phyloP scores from a whole-genome alignment of 78 protist species.

The Dictyostelium citrinum region DNA sequence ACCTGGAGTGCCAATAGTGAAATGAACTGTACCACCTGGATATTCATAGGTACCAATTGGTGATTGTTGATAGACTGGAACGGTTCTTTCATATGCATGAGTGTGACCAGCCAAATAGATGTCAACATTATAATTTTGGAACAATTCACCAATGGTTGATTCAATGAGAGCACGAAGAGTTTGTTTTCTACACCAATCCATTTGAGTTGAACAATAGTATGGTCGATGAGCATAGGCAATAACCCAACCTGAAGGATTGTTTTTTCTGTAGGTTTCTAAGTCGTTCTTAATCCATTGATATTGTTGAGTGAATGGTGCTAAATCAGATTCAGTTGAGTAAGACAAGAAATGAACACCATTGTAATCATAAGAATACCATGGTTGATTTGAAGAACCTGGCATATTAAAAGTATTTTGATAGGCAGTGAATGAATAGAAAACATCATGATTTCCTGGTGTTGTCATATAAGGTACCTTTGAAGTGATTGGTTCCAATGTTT shows the following conservation, averaged over 20 bases:
- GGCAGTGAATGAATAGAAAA: constrained; percentile 38
- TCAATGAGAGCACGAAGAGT: constrained; percentile 57
- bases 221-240: constrained; percentile 75
- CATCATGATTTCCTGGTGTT: constrained; percentile 73
- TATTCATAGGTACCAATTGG: constrained; percentile 45
- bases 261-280: constrained; percentile 14
- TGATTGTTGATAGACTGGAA: constrained; percentile 31
- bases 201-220: constrained; percentile 61
- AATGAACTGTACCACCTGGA: constrained; percentile 70
- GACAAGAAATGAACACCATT: constrained; percentile 56
- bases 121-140: constrained; percentile 62
- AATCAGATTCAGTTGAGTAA: constrained; percentile 38
- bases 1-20: constrained; percentile 62
- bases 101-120: constrained; percentile 64
- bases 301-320: constrained; percentile 64
- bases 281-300: constrained; percentile 72
- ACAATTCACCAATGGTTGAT: constrained; percentile 51
- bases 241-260: constrained; percentile 51
- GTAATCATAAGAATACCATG: constrained; percentile 64
- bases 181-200: constrained; percentile 65
- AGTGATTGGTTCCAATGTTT: constrained; percentile 17
- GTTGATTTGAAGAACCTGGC: constrained; percentile 53
- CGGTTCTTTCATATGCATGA: constrained; percentile 48
- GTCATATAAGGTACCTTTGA: constrained; percentile 65
- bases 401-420: constrained; percentile 61